Conservation (phyloP, 2,329 filamentous ascomycete genomes). For the Aspergillus terreus region DNA sequence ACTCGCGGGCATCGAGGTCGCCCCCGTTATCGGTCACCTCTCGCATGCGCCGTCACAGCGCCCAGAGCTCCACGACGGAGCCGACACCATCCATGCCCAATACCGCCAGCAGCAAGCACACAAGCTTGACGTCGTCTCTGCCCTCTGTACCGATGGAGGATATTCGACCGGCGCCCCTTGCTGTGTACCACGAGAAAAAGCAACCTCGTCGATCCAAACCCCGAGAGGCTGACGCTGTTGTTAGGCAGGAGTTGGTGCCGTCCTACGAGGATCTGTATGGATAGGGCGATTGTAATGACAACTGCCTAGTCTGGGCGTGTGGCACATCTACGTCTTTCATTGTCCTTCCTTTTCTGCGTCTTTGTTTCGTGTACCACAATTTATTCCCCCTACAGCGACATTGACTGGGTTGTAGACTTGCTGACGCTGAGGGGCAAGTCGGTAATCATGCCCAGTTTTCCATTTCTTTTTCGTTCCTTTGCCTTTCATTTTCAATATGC, state of each 20-base stretch:
- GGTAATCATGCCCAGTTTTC: background rate
- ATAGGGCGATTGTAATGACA: slow-evolving; percentile 12
- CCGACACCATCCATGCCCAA: slow-evolving; percentile 22
- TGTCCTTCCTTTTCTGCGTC: slow-evolving; percentile 3
- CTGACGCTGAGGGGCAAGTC: too few species aligned
- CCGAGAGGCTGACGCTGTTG: slow-evolving; percentile 17
- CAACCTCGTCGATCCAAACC: slow-evolving; percentile 9
- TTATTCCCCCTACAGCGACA: too few species aligned
- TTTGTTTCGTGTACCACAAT: background rate
- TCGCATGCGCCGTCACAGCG: slow-evolving; percentile 33
- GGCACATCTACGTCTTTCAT: background rate
- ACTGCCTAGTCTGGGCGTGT: background rate
- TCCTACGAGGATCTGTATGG: slow-evolving; percentile 40
- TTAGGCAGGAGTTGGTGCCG: slow-evolving; percentile 31
- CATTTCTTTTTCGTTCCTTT: slow-evolving; percentile 2
- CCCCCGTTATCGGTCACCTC: slow-evolving; percentile 36
- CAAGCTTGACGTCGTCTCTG: slow-evolving; percentile 30
- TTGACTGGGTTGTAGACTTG: too few species aligned
- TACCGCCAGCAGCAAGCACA: slow-evolving; percentile 29
- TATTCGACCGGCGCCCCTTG: slow-evolving; percentile 18
- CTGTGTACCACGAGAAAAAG: slow-evolving; percentile 21
- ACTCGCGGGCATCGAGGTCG: slow-evolving; percentile 27
- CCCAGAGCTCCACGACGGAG: slow-evolving; percentile 28
- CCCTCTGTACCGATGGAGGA: slow-evolving; percentile 26
- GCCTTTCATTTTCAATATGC: slow-evolving; percentile 1